Percentiles rank a stretch among this genome's conserved stretches.
Conservation (phyloP, 208 protist species). For the Leishmania major region DNA sequence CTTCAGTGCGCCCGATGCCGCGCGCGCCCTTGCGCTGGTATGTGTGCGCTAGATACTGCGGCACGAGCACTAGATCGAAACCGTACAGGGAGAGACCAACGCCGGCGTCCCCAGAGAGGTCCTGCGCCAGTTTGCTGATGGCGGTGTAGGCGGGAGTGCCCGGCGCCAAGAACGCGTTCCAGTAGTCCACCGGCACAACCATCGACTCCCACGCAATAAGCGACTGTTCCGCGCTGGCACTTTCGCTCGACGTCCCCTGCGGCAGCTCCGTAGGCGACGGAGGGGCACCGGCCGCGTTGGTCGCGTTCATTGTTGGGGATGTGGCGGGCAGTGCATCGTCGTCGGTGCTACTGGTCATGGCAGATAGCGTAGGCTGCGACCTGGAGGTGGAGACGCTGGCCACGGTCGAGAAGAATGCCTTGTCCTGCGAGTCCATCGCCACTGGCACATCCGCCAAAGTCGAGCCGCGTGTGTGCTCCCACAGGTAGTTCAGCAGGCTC, state of each 20-base stretch:
- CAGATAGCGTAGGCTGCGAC: constrained; percentile 8
- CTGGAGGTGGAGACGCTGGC: constrained; percentile 20
- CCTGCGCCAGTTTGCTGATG: constrained; percentile 45
- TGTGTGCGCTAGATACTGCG: constrained; percentile 32
- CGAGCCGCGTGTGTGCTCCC: constrained; percentile 15
- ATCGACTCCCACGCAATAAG: constrained; percentile 23
- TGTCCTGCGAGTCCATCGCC: constrained; percentile 69
- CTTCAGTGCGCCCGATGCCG: constrained; percentile 38
- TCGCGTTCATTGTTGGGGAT: background rate
- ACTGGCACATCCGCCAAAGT: constrained; percentile 41
- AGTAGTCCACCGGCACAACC: constrained; percentile 31
- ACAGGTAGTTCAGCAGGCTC: constrained; percentile 44
- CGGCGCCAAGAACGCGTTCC: constrained; percentile 59
- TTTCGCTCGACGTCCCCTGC: background rate
- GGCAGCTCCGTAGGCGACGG: background rate
- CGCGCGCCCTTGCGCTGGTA: constrained; percentile 30
- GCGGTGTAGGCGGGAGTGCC: constrained; percentile 44
- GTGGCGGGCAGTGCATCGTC: constrained; percentile 2
- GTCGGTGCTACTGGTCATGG: constrained; percentile 12
- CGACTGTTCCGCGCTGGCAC: background rate
- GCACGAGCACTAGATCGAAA: constrained; percentile 83
- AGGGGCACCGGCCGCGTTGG: background rate
- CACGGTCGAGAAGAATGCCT: constrained; percentile 39
- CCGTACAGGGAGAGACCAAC: constrained; percentile 75
- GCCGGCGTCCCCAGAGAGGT: constrained; percentile 33